Percentiles rank a stretch among this genome's conserved stretches.
phyloP scores from a whole-genome alignment of 2,329 filamentous ascomycete genomes.

The Trichoderma breve region DNA sequence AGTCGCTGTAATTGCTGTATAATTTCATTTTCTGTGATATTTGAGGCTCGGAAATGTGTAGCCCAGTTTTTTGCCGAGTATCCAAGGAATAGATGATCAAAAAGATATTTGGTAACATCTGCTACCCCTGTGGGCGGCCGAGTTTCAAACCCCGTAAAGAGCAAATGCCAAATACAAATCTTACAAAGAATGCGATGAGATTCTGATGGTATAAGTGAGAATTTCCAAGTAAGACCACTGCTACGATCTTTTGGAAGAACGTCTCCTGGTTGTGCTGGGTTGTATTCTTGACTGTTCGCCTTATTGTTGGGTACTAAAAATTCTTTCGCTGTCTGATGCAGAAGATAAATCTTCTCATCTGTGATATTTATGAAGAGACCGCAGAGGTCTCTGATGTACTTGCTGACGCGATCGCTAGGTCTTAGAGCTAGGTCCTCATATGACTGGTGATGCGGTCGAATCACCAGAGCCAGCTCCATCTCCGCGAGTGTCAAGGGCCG shows the following conservation, averaged over 20 bases:
- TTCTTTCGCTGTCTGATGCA: conserved; percentile 13
- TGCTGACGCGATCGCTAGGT: background rate
- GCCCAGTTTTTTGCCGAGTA: background rate
- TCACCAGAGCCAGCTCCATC: background rate
- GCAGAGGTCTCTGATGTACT: background rate
- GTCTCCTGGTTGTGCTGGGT: background rate
- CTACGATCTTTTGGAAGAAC: background rate
- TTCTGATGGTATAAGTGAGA: background rate
- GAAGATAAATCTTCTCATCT: background rate
- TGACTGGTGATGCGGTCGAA: background rate
- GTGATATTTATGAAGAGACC: background rate
- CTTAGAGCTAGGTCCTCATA: background rate
- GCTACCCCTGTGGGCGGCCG: accelerated
- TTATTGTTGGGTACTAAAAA: conserved; percentile 1
- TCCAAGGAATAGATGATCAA: background rate
- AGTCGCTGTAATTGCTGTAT: background rate
- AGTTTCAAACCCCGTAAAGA: background rate
- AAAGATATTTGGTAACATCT: background rate
- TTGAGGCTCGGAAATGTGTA: background rate
- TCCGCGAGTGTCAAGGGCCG: conserved; percentile 2
- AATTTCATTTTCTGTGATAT: background rate
- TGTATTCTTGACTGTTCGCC: too few species aligned
- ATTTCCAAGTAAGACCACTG: background rate
- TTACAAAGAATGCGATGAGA: background rate
- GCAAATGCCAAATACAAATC: background rate